Evolutionary conservation across 1,284 basidiomycete genomes (phyloP), one percentile per base, ranked within the genome.

Genomic region (Rhodotorula sp.): DNA sequence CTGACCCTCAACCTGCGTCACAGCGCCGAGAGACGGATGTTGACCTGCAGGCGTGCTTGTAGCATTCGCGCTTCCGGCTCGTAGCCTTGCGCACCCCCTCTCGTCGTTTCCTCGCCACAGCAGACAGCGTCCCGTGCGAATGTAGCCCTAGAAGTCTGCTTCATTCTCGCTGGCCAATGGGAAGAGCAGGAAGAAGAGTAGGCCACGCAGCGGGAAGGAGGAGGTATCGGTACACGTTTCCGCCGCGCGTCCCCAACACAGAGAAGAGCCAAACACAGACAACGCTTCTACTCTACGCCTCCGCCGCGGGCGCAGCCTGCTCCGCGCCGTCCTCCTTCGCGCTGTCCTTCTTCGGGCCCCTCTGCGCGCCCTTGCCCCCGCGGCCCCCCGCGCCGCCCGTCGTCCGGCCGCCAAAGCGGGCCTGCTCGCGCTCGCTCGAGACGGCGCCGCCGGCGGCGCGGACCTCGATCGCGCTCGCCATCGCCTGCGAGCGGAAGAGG

Each of bases 401-500:
- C 53, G 53, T 54, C 51, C 62, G 62, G 10, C 62, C 62, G 62
- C 66, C 32, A 34, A 58, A 27, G 22, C 60, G 48, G 39, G 59
- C 48, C n/a, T 61, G 60, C 46, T 74, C 73, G 46, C 73, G 70
- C 56, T 74, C 73, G 55, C 61, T 57, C 17, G 60, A 51, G 66
- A 60, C 59, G 32, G 46, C 46, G 41, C 73, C 73, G 44, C 73
- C 73, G 19, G 73, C 70, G 21, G 82, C 82, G 57, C 81, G 80
- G 55, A 89, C 86, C 70, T 87, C 83, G 84, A 95, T 90, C 21
- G 92, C 91, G n/a, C 89, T 90, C 29, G 91, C 91, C 74, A 97
- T 84, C 8, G 92, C 93, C 81, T 95, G 92, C 3, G 94, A 94
- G 72, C 94, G 89, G 84, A 96, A 89, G 7, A 92, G 89, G 67